Base-by-base conservation (phyloP, 2,329 filamentous ascomycete genomes). In the Fusarium sororula region DNA sequence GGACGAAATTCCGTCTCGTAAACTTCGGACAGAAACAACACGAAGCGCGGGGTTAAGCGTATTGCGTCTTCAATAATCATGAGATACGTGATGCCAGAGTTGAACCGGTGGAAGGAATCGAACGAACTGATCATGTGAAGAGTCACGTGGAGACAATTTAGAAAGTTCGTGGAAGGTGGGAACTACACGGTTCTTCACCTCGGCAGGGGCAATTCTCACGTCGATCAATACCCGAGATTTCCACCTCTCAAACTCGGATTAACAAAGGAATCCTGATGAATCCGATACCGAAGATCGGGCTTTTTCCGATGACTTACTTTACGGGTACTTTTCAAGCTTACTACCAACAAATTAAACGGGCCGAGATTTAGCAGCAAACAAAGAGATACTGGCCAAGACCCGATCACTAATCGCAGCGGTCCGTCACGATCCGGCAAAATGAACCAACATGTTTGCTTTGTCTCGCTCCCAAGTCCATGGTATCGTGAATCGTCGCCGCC, bases 1-100 rank as follows among this genome's bases (percentile, higher is more conserved):
- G 74, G 54, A 71, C 74, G 74, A 73, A 32, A 61, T 56, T 73
- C 74, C 74, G 74, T 38, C 58, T 57, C 47, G 28, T 41, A 42
- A 63, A 35, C 38, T 39, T 63, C 35, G 63, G 54, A 39, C 53
- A 17, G 45, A 24, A 51, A 22, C 38, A 55, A 30, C 15, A 45
- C 22, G 37, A 58, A 60, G 57, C 57, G 50, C 42, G 61, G 68
- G 44, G 48, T 42, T 20, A 9, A 56, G 26, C 30, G 15, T 39
- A 28, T 32, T 35, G 37, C 28, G 13, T 39, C 47, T 39, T 35
- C n/a, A 42, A 42, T 51, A 18, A 44, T 48, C 47, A 48, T 28
- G 48, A 53, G 63, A 48, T 56, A 24, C 18, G 37, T 5, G 7
- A 59, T 56, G 22, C 53, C 30, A 54, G 50, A 44, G 37, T 22